Evolutionary conservation across 345 rosid species (phyloP).

Genomic region (Cardiospermum halicacabum): DNA sequence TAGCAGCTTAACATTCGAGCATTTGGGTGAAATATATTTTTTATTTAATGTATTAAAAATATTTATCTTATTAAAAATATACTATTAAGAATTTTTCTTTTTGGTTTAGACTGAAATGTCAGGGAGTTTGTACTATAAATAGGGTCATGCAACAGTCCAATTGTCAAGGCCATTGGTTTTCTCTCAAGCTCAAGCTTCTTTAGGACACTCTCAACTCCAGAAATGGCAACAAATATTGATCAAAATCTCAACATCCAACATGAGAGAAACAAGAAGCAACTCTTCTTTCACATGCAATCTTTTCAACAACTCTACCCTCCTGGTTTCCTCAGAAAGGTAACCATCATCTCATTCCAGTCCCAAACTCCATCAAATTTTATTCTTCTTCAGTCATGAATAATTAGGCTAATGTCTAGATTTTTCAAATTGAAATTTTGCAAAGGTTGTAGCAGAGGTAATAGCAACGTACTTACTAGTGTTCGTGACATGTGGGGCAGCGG

Average conservation of each 20-base stretch:
- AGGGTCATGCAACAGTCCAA: neutral
- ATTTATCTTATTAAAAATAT: too few relatives aligned
- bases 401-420: neutral
- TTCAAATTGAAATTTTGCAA: too few relatives aligned
- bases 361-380: too few relatives aligned
- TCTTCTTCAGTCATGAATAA: neutral
- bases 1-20: too few relatives aligned
- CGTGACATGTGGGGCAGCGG: constrained; percentile 50
- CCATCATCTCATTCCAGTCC: too few relatives aligned
- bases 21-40: too few relatives aligned
- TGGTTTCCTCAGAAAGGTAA: constrained; percentile 44
- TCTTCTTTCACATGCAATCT: constrained; percentile 5
- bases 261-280: neutral
- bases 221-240: constrained; percentile 26
- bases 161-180: neutral
- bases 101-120: too few relatives aligned
- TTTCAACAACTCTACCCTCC: constrained; percentile 28
- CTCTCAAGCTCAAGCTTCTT: neutral
- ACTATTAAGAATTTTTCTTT: too few relatives aligned
- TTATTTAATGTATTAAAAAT: too few relatives aligned
- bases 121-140: neutral
- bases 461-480: constrained; percentile 58
- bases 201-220: neutral
- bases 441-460: constrained; percentile 55
- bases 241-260: constrained; percentile 3